A percentile compares a stretch with the other conserved stretches of the same genome.
Conservation (phyloP, 2,329 filamentous ascomycete genomes). For the Colletotrichum cordylinicola region DNA sequence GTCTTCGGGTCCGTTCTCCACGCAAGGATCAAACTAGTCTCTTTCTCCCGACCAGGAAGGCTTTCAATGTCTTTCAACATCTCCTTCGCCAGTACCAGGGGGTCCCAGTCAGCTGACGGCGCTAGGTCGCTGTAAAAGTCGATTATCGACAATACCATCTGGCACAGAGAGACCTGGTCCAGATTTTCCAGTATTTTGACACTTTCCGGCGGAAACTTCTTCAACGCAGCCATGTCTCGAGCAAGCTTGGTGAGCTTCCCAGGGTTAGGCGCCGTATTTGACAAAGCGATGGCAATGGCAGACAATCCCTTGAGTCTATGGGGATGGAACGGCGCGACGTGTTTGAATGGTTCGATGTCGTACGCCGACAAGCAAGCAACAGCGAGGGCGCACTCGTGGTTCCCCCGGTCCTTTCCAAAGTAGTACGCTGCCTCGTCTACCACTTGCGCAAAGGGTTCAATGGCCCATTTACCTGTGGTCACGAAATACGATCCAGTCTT, state of each 20-base stretch:
- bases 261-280: conserved; percentile 50
- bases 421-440: conserved; percentile 51
- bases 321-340: conserved; percentile 55
- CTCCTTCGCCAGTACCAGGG: conserved; percentile 46
- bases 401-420: conserved; percentile 43
- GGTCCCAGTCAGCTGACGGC: conserved; percentile 51
- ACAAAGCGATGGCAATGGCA: conserved; percentile 56
- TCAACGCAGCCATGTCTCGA: conserved; percentile 28
- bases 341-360: conserved; percentile 55
- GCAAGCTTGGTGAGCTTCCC: conserved; percentile 29
- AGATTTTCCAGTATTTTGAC: conserved; percentile 34
- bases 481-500: conserved; percentile 41
- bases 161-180: conserved; percentile 59
- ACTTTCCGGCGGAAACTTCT: not conserved
- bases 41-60: conserved; percentile 49
- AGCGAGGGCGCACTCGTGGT: conserved; percentile 49
- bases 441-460: conserved; percentile 53
- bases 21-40: conserved; percentile 46
- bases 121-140: conserved; percentile 45
- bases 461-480: conserved; percentile 47
- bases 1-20: conserved; percentile 49
- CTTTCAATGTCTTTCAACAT: conserved; percentile 56
- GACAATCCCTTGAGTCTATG: conserved; percentile 57
- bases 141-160: conserved; percentile 57
- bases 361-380: conserved; percentile 53